phyloP scores from a whole-genome alignment of 768 basidiomycete genomes.

The Mrakia frigida region DNA sequence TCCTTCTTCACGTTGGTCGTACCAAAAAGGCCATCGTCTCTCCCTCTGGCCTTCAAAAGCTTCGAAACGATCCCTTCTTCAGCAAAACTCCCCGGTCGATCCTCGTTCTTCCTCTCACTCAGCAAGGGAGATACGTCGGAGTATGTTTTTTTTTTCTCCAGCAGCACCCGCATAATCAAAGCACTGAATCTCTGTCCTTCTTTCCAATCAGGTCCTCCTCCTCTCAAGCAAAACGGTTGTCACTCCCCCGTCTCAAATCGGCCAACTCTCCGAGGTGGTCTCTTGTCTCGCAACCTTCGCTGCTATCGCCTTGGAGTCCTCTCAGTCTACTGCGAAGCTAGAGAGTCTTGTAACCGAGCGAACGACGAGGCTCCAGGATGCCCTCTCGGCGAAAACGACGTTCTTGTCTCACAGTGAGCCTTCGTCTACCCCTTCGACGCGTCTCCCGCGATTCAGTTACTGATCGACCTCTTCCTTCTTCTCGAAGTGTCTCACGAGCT shows the following conservation, averaged over 20 bases:
- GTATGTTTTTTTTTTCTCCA: background rate
- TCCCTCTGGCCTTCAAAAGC: background rate
- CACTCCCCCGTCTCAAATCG: background rate
- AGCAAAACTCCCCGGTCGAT: background rate
- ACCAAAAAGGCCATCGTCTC: background rate
- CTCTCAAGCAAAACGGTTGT: conserved; percentile 10
- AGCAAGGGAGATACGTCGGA: conserved; percentile 16
- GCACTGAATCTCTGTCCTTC: background rate
- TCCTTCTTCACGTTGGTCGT: background rate
- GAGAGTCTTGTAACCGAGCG: conserved; percentile 5
- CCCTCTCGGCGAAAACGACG: conserved; percentile 7
- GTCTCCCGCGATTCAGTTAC: background rate
- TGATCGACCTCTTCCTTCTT: background rate
- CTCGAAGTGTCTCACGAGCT: conserved; percentile 26
- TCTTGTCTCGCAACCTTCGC: conserved; percentile 21
- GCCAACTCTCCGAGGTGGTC: conserved; percentile 8
- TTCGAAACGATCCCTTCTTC: background rate
- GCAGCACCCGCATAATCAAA: background rate
- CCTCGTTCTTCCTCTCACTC: conserved; percentile 9
- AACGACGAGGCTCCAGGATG: conserved; percentile 10
- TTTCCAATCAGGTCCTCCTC: background rate
- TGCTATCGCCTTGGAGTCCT: conserved; percentile 15
- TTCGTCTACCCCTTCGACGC: background rate
- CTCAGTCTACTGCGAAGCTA: conserved; percentile 14
- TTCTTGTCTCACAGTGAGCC: conserved; percentile 18